Evolutionary conservation across 192 early-diverging fungal genomes (phyloP), one percentile per base, ranked within the genome.

Genomic region (Funneliformis geosporum): DNA sequence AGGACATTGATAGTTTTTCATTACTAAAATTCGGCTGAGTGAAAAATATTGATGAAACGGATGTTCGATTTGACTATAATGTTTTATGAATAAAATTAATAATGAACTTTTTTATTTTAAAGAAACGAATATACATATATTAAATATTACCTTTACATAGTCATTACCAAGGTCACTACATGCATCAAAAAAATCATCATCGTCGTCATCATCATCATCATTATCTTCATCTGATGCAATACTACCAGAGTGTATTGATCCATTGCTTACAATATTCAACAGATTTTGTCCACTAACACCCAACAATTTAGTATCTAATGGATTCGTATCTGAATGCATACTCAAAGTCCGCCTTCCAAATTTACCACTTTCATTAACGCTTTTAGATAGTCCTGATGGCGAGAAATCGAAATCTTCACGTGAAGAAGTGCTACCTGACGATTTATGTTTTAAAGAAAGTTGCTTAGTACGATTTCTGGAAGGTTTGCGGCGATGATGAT

Each of bases 1-100:
- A 79, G 47, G 81, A 73, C 2, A 75, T 70, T 5, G 89, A 86
- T 18, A 88, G 61, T 72, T 81, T 80, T 43, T 89, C 87, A 39
- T 83, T 83, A 23, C 87, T 87, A 33, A 81, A 81, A 66, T 82
- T 81, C 8, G 73, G 62, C 16, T 66, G 79, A 4, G 67, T 39
- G 11, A 62, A 77, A 46, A 74, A 79, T 2, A 79, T 71, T 0
- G 81, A 79, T 12, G 83, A 84, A 16, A 79, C 33, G 0, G 80
- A 81, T 5, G 83, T 84, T 46, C 86, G 77, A 50, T 85, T 83
- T n/a, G 85, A 84, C 80, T 86, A 62, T 25, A 65, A 5, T 0
- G 70, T 11, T 33, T 21, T 33, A 59, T 23, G 75, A 42, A 67
- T 75, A 60, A n/a, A n/a, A n/a, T 79, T 65, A 60, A 2, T 55